phyloP scores from a whole-genome alignment of 768 basidiomycete genomes.

The Psilocybe tampanensis region DNA sequence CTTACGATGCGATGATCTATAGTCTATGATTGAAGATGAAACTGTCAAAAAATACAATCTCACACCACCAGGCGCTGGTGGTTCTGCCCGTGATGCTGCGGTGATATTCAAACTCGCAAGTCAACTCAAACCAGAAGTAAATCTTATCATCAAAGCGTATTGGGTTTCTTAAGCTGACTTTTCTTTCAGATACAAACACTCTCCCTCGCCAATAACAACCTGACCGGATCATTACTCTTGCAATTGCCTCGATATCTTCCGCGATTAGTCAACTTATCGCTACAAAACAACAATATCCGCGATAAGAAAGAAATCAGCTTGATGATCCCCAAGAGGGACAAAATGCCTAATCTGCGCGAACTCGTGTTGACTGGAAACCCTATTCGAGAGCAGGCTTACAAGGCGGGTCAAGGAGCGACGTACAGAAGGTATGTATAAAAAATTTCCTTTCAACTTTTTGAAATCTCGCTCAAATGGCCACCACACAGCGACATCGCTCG shows the following conservation, averaged over 20 bases:
- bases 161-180: slow-evolving; percentile 7
- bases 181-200: slow-evolving; percentile 68
- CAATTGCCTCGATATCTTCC: slow-evolving; percentile 77
- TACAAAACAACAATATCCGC: slow-evolving; percentile 75
- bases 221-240: slow-evolving; percentile 57
- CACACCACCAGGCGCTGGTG: slow-evolving; percentile 69
- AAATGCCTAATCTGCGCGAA: slow-evolving; percentile 67
- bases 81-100: slow-evolving; percentile 65
- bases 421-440: slow-evolving; percentile 74
- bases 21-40: slow-evolving; percentile 83
- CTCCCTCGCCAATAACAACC: slow-evolving; percentile 79
- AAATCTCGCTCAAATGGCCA: neutral
- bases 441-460: neutral
- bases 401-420: slow-evolving; percentile 55
- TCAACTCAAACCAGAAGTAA: slow-evolving; percentile 74
- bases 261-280: slow-evolving; percentile 74
- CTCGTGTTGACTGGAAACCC: slow-evolving; percentile 79
- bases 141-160: slow-evolving; percentile 2
- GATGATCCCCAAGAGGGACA: slow-evolving; percentile 60
- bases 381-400: slow-evolving; percentile 60
- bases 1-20: slow-evolving; percentile 20
- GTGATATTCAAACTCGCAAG: slow-evolving; percentile 90
- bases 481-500: slow-evolving; percentile 69
- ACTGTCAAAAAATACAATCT: slow-evolving; percentile 73
- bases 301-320: slow-evolving; percentile 71